Percentiles rank a stretch among this genome's conserved stretches.
These are phyloP conservation scores for Tothia fuscella DNA, from an alignment of 2,329 filamentous ascomycete genomes.

Conservation along the genomic window DNA sequence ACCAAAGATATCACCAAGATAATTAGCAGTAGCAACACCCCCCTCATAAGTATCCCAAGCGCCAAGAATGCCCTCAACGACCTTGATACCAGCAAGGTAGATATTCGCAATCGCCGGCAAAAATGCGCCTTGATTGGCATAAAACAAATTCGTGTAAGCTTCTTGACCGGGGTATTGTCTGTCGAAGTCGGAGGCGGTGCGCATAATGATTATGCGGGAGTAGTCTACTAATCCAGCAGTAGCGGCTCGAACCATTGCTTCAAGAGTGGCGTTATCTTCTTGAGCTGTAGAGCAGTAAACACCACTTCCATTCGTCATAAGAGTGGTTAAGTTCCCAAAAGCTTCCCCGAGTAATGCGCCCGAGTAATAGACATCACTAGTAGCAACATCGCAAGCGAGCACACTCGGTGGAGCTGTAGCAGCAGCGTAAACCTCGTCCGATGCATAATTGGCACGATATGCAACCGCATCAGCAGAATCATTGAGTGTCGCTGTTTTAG, in stretches of 20 bases:
- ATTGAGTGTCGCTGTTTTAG: conserved; percentile 24
- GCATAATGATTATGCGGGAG: conserved; percentile 23
- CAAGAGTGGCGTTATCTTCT: conserved; percentile 26
- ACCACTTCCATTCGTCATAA: conserved; percentile 25
- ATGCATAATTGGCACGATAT: conserved; percentile 27
- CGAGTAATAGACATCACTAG: conserved; percentile 21
- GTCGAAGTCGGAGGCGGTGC: conserved; percentile 55
- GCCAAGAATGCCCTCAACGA: conserved; percentile 50
- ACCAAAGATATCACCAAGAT: conserved; percentile 50
- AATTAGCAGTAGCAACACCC: conserved; percentile 50
- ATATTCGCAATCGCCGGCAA: conserved; percentile 52
- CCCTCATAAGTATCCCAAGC: conserved; percentile 48
- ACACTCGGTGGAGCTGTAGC: conserved; percentile 18
- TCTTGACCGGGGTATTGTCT: conserved; percentile 43
- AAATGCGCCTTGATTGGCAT: conserved; percentile 50
- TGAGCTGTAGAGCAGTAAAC: conserved; percentile 24
- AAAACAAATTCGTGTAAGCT: conserved; percentile 47
- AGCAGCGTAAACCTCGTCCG: conserved; percentile 16
- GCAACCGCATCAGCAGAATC: conserved; percentile 24
- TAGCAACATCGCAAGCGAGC: conserved; percentile 21
- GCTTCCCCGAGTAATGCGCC: conserved; percentile 19
- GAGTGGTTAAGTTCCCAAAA: conserved; percentile 19
- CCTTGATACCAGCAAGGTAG: conserved; percentile 51
- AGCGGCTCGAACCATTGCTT: conserved; percentile 21
- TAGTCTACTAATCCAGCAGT: conserved; percentile 21